phyloP scores from a whole-genome alignment of 176 grass and related monocot species.

The Lolium perenne region DNA sequence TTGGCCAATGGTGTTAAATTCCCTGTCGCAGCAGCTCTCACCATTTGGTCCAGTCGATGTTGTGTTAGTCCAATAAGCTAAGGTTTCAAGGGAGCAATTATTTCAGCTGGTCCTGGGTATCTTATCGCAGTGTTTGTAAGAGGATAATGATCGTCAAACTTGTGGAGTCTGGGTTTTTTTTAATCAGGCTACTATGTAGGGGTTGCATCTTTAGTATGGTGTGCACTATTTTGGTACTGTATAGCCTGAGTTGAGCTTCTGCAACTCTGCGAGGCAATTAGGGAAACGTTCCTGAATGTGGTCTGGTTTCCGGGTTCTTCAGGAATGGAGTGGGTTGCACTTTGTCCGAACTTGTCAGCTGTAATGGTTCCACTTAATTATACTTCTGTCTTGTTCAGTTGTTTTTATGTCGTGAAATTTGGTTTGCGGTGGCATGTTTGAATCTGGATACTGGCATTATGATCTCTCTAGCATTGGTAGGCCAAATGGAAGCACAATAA shows the following conservation, averaged over 20 bases:
- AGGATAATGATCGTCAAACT: constrained; percentile 41
- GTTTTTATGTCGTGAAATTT: neutral
- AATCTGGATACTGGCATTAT: neutral
- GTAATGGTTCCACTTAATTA: neutral
- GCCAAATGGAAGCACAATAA: too few relatives aligned
- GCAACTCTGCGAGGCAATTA: constrained; percentile 42
- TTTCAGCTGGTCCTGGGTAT: constrained; percentile 33
- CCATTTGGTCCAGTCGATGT: constrained; percentile 28
- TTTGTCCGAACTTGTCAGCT: constrained; percentile 26
- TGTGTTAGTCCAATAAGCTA: constrained; percentile 43
- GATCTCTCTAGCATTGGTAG: neutral
- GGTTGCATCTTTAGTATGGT: constrained; percentile 38
- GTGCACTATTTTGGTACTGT: constrained; percentile 56
- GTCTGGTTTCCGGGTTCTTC: constrained; percentile 50
- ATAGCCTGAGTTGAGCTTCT: constrained; percentile 39
- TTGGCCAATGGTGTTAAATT: neutral
- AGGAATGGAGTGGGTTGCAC: constrained; percentile 43
- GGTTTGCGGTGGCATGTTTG: neutral
- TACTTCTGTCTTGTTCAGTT: neutral
- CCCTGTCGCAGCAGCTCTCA: neutral
- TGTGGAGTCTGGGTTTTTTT: constrained; percentile 44
- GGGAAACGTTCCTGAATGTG: constrained; percentile 41
- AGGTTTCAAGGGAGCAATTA: constrained; percentile 33
- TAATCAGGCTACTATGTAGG: constrained; percentile 51
- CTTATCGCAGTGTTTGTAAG: constrained; percentile 41